Evolutionary conservation across 345 rosid species (phyloP), one percentile per base, ranked within the genome.

Genomic region (Atalantia buxifolia): DNA sequence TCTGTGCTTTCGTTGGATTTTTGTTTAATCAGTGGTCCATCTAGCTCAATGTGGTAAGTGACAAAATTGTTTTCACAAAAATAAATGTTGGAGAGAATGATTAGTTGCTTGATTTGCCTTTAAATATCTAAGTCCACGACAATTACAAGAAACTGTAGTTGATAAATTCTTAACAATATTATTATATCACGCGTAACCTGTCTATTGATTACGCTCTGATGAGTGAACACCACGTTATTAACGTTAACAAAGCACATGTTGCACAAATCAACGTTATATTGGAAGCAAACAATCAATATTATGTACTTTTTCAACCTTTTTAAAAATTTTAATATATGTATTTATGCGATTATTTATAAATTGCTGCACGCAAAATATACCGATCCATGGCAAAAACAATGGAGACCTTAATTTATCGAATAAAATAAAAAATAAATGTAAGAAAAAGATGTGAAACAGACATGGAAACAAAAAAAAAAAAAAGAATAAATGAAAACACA

Each of bases 11-110:
- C 22, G 21, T 53, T 53, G 1, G 57, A 21, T 18, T 53, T 53
- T 53, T 53, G 57, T 31, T 61, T 24, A 1, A 60, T 48, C 5
- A 60, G 76, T 60, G 48, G 25, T 57, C 42, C 45, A 53, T 53
- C 22, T 72, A 61, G 61, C 68, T 69, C 69, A 74, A 16, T 53
- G 69, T 33, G 27, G 13, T 50, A 56, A 45, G 31, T 45, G 61
- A 60, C 60, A 64, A 10, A 48, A 66, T 66, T 57, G 69, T 31
- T 61, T 68, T 65, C 74, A 33, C 55, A 21, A 31, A 21, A 25
- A 53, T 3, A 68, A 62, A 42, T 66, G 66, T 66, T 25, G 61
- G 69, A 76, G n/a, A 72, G 72, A 79, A 67, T 83, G 80, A 83
- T 83, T 72, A 50, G 56, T 59, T 28, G 71, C 18, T 72, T 57